Evolutionary conservation across 2,329 filamentous ascomycete genomes (phyloP), one percentile per base, ranked within the genome.

Genomic region (Arthrinium phaeospermum): DNA sequence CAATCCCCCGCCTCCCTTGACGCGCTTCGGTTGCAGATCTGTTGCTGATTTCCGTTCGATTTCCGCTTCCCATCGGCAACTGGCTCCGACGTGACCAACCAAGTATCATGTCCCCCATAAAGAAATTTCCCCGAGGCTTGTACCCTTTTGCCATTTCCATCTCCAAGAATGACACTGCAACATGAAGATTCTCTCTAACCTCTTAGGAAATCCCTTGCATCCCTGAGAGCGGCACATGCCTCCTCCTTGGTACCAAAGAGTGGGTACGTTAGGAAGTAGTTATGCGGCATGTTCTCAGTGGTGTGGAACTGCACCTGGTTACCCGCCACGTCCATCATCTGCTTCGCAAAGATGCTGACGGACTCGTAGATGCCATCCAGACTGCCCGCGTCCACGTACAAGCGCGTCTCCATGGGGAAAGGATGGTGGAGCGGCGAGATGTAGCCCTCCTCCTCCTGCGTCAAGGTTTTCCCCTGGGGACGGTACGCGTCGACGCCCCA

Each of bases 391-490:
- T 75, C 45, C 4, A 78, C 72, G 27, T 75, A 77, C 2, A 78
- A 53, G 3, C 77, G 76, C 5, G 73, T 74, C n/a, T 69, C 67
- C 1, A 73, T 51, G 44, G 47, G 71, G 64, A 77, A 79, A 2
- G 76, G 77, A 61, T 76, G 75, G 34, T 76, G 67, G 27, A 77
- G 47, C 2, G 78, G 77, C 12, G 76, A 77, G 12, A 78, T 72
- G 44, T 71, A 78, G 1, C 75, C 51, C n/a, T 64, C 53, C 16
- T 41, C 68, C 6, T 77, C 74, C 1, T 57, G 24, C 24, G 71
- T 61, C 14, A 74, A 14, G 12, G 46, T 34, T 14, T 72, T 27
- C 12, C 69, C 72, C 6, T 41, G 67, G 3, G 75, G 77, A 1
- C 71, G 51, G 37, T 76, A 79, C 3, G 74, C 73, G 7, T 75